Evolutionary conservation across 257 asterid species (phyloP).

Genomic region (Prunella vulgaris): DNA sequence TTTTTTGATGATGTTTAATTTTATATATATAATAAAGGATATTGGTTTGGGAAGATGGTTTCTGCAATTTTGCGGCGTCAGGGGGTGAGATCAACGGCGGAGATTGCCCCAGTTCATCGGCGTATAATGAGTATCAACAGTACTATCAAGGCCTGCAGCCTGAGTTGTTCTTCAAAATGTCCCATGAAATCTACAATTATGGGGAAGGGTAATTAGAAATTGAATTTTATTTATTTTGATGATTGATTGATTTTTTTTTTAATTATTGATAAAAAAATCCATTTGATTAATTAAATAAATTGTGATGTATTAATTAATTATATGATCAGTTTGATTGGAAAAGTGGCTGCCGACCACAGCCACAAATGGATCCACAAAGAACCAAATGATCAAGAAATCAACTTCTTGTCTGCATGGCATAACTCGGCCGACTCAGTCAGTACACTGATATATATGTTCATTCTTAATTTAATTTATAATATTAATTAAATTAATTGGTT

Average conservation of each 20-base stretch:
- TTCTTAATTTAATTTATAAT: neutral
- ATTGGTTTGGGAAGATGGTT: conserved; percentile 99
- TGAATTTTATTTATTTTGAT: neutral
- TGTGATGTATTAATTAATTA: too few relatives aligned
- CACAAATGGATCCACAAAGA: conserved; percentile 98
- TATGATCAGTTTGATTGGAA: conserved; percentile 83
- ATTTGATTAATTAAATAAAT: too few relatives aligned
- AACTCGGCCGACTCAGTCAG: conserved; percentile 94
- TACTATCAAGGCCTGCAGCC: conserved; percentile 82
- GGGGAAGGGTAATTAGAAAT: conserved; percentile 76
- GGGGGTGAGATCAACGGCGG: conserved; percentile 52
- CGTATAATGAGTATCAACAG: conserved; percentile 46
- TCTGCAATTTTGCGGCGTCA: conserved; percentile 93
- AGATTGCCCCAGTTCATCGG: conserved; percentile 44
- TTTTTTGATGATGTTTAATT: too few relatives aligned
- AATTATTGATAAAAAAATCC: too few relatives aligned
- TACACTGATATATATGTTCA: neutral
- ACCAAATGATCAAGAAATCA: conserved; percentile 89
- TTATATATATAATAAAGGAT: conserved; percentile 43
- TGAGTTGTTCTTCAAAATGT: conserved; percentile 97
- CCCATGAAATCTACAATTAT: conserved; percentile 98
- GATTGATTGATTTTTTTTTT: too few relatives aligned
- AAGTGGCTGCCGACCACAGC: conserved; percentile 98
- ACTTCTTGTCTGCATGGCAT: conserved; percentile 98
- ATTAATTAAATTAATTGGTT: neutral